Conservation (phyloP, 176 grass and related monocot genomes). For the Eleusine coracana region DNA sequence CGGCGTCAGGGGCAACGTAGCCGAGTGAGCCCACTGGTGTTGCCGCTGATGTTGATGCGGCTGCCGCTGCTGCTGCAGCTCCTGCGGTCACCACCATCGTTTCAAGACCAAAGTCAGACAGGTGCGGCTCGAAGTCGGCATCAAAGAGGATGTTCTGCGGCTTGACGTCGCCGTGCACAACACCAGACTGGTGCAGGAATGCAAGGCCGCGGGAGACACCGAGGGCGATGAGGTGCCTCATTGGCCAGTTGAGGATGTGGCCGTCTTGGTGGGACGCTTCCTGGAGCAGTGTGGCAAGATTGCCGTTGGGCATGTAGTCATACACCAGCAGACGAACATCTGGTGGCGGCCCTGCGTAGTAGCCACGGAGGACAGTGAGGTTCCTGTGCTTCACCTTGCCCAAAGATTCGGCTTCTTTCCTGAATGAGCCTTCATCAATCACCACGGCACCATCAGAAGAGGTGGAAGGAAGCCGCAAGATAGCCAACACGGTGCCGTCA, state of each 20-base stretch:
- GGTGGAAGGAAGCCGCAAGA: slow-evolving; percentile 84
- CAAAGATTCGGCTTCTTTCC: slow-evolving; percentile 88
- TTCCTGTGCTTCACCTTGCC: slow-evolving; percentile 99
- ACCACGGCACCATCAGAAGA: slow-evolving; percentile 83
- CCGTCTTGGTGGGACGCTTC: slow-evolving; percentile 98
- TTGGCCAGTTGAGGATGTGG: slow-evolving; percentile 97
- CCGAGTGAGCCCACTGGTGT: slow-evolving; percentile 83
- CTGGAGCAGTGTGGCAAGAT: slow-evolving; percentile 89
- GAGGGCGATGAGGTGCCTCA: slow-evolving; percentile 96
- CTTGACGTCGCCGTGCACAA: slow-evolving; percentile 92
- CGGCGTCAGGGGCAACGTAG: slow-evolving; percentile 87
- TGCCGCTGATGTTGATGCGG: slow-evolving; percentile 58
- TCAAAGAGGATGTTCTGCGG: slow-evolving; percentile 96
- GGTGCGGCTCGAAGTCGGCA: slow-evolving; percentile 93
- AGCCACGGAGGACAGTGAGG: slow-evolving; percentile 88
- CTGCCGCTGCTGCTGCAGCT: slow-evolving; percentile 58
- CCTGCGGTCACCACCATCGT: slow-evolving; percentile 89
- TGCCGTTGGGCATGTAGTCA: slow-evolving; percentile 99
- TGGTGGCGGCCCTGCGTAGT: slow-evolving; percentile 92
- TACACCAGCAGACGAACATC: slow-evolving; percentile 91
- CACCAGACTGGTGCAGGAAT: slow-evolving; percentile 83
- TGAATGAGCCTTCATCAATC: slow-evolving; percentile 88
- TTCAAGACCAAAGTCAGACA: slow-evolving; percentile 94
- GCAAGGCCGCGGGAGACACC: slow-evolving; percentile 83
- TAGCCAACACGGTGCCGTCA: slow-evolving; percentile 90